Conservation (phyloP, 2,329 filamentous ascomycete genomes). For the Claviceps pusilla region DNA sequence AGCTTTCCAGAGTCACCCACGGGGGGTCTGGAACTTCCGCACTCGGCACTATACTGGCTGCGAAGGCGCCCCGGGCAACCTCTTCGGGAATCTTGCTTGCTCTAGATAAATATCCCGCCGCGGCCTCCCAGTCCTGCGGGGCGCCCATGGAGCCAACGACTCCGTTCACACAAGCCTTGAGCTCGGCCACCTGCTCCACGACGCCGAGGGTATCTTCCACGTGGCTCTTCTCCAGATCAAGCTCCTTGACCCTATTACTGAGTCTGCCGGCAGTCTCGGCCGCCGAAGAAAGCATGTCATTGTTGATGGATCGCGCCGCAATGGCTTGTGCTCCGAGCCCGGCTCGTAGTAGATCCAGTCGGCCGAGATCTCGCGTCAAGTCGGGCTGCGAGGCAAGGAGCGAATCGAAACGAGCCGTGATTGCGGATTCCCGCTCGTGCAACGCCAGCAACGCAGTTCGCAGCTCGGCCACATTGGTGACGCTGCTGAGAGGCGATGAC, state of each 20-base stretch:
- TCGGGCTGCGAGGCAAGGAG: conserved; percentile 74
- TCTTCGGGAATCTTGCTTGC: conserved; percentile 66
- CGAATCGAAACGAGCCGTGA: conserved; percentile 59
- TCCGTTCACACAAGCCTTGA: conserved; percentile 90
- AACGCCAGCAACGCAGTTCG: conserved; percentile 61
- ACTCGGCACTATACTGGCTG: conserved; percentile 82
- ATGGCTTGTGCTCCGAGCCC: conserved; percentile 77
- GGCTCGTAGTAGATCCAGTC: conserved; percentile 78
- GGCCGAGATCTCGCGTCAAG: conserved; percentile 69
- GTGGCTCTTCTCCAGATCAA: conserved; percentile 81
- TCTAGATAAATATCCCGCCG: conserved; percentile 74
- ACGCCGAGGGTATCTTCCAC: conserved; percentile 83
- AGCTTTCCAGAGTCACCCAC: conserved; percentile 69
- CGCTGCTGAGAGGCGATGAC: conserved; percentile 43
- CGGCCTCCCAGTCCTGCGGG: conserved; percentile 96
- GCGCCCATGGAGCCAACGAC: conserved; percentile 94
- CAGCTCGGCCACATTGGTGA: conserved; percentile 63
- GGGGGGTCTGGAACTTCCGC: conserved; percentile 90
- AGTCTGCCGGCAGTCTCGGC: conserved; percentile 74
- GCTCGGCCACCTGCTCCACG: conserved; percentile 89
- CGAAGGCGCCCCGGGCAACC: conserved; percentile 73
- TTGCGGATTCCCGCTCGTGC: conserved; percentile 57
- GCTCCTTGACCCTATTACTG: conserved; percentile 68
- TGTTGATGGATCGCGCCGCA: conserved; percentile 67
- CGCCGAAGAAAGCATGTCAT: conserved; percentile 78